A percentile compares a stretch with the other conserved stretches of the same genome.
Conservation (phyloP, 805 yeast species). For the Saccharomycopsis malanga region DNA sequence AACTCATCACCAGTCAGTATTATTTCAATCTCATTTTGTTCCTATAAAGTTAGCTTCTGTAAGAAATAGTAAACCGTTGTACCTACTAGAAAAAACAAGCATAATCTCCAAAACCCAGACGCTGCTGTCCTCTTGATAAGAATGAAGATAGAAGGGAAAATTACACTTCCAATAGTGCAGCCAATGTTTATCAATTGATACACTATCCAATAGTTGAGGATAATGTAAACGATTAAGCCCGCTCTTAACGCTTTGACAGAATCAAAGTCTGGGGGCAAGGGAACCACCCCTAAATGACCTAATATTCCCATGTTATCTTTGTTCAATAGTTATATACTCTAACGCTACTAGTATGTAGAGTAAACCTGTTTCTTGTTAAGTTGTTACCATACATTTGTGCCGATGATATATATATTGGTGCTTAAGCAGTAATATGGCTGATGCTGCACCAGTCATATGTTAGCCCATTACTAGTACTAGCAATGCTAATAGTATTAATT, state of each 20-base stretch:
- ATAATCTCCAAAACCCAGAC: slow-evolving; percentile 15
- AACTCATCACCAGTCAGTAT: slow-evolving; percentile 19
- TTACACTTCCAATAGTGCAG: slow-evolving; percentile 4
- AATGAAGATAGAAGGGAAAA: slow-evolving; percentile 17
- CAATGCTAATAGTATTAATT: too few species aligned
- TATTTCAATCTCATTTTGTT: slow-evolving; percentile 17
- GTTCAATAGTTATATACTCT: too few species aligned
- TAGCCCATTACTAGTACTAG: too few species aligned
- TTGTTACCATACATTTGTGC: too few species aligned
- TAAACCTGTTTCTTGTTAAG: too few species aligned
- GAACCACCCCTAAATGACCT: slow-evolving; percentile 7
- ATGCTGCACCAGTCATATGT: too few species aligned
- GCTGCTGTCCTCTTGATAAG: slow-evolving; percentile 9
- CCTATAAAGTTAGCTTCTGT: slow-evolving; percentile 1
- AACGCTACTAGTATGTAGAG: too few species aligned
- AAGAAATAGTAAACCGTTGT: background rate
- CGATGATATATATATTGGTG: too few species aligned
- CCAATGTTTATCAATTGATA: slow-evolving; percentile 10
- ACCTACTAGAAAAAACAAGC: slow-evolving; percentile 15
- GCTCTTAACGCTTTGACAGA: slow-evolving; percentile 6
- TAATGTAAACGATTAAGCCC: background rate
- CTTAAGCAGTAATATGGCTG: too few species aligned
- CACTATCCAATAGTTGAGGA: slow-evolving; percentile 7
- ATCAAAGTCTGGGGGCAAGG: slow-evolving; percentile 1
- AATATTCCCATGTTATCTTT: slow-evolving; percentile 10